phyloP scores from a whole-genome alignment of 2,329 filamentous ascomycete genomes.

The Teratosphaeria zuluensis region DNA sequence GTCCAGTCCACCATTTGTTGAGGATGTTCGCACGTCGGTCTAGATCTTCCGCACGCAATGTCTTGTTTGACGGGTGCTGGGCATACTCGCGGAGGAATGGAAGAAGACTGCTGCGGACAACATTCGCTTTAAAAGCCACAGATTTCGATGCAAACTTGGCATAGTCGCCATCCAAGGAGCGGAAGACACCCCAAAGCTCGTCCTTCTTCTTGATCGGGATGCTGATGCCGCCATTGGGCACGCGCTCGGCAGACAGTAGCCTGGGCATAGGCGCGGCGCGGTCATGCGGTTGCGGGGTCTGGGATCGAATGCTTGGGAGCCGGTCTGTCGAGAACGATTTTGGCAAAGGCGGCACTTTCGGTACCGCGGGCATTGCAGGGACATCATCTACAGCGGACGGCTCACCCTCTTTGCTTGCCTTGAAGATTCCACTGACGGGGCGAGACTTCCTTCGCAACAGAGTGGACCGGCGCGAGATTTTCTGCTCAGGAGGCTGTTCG shows the following conservation, averaged over 20 bases:
- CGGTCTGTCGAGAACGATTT: slow-evolving; percentile 42
- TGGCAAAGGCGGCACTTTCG: slow-evolving; percentile 34
- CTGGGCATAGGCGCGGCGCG: slow-evolving; percentile 35
- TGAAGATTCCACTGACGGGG: slow-evolving; percentile 1
- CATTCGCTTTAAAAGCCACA: slow-evolving; percentile 61
- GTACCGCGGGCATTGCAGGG: slow-evolving; percentile 27
- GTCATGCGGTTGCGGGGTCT: slow-evolving; percentile 22
- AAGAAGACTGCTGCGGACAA: slow-evolving; percentile 61
- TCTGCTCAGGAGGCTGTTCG: not conserved
- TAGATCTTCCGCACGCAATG: slow-evolving; percentile 66
- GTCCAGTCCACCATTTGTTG: slow-evolving; percentile 81
- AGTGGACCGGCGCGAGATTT: slow-evolving; percentile 1
- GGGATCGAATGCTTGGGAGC: slow-evolving; percentile 29
- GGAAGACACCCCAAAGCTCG: slow-evolving; percentile 59
- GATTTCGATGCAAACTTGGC: slow-evolving; percentile 69
- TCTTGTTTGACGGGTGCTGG: slow-evolving; percentile 55
- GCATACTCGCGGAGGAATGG: slow-evolving; percentile 68
- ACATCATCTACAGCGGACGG: not conserved
- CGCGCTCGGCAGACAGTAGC: slow-evolving; percentile 28
- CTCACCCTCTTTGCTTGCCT: slow-evolving; percentile 1
- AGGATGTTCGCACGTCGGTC: slow-evolving; percentile 70
- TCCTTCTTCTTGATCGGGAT: slow-evolving; percentile 49
- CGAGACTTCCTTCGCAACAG: slow-evolving; percentile 5
- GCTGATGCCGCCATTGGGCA: slow-evolving; percentile 6
- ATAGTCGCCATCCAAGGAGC: slow-evolving; percentile 57